Evolutionary conservation across 257 asterid species (phyloP).

Genomic region (Solanum infundibuliforme): DNA sequence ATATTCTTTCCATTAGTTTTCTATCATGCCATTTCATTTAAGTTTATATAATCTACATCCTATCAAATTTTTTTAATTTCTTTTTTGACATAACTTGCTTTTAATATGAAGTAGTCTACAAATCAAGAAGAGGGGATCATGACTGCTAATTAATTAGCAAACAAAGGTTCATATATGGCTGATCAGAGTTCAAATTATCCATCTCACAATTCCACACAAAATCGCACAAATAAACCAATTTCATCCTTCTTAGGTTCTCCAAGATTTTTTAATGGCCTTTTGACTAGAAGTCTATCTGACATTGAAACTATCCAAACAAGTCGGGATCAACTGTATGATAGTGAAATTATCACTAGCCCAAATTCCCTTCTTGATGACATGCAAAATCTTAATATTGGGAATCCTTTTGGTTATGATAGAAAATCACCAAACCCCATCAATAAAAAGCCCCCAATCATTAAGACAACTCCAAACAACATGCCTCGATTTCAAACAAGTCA

Average conservation of each 20-base stretch:
- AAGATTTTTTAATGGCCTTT: slow-evolving; percentile 46
- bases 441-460: neutral
- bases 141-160: slow-evolving; percentile 16
- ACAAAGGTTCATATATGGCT: slow-evolving; percentile 39
- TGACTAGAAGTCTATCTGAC: slow-evolving; percentile 30
- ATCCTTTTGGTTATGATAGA: slow-evolving; percentile 40
- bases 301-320: slow-evolving; percentile 1
- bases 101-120: slow-evolving; percentile 19
- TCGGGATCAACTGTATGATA: neutral
- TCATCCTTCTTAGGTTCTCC: slow-evolving; percentile 65
- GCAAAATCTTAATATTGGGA: slow-evolving; percentile 26
- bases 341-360: slow-evolving; percentile 39
- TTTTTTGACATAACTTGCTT: neutral
- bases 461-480: neutral
- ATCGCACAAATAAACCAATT: slow-evolving; percentile 28
- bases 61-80: neutral
- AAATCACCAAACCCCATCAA: neutral
- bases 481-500: neutral
- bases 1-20: too few relatives aligned
- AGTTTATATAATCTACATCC: too few relatives aligned
- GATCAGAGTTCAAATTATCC: slow-evolving; percentile 18
- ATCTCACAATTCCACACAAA: slow-evolving; percentile 22
- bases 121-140: slow-evolving; percentile 43
- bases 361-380: slow-evolving; percentile 62
- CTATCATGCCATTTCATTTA: too few relatives aligned